Base-by-base conservation (phyloP, 306 rosid genomes). In the Alnus rubra region DNA sequence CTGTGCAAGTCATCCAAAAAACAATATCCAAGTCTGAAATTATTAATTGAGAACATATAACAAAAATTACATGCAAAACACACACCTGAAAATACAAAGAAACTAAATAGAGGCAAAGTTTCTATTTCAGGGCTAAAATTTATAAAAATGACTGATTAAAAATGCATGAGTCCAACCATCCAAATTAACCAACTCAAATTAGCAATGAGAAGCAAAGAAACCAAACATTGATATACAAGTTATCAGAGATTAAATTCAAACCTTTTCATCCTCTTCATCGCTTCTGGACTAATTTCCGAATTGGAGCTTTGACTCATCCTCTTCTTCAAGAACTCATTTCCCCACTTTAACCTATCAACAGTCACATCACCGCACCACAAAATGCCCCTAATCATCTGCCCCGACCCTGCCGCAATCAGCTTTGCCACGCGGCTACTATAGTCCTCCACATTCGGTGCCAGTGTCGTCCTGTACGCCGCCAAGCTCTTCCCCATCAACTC, bases 361-460 rank as follows among this genome's bases (percentile, higher is more conserved):
- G 97, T 90, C 7, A 92, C 92, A 80, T 94, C 97, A 5, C 97
- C 98, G 55, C 90, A 92, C 93, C 94, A 94, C 70, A 94, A 35
- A 31, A 94, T 92, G 35, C 98, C 98, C 68, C 92, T 76, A 1
- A 94, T 80, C 65, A 94, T 54, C 51, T 89, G 98, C 33, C 97
- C 98, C 1, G 97, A 94, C 11, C 98, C 98, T 0, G 94, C 82
- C 4, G 97, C 98, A 6, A 94, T 92, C 89, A 89, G 63, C 91
- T 83, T 82, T 0, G 94, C 96, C 9, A 86, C 86, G 3, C 77
- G 7, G 0, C 92, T 64, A 1, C 89, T 88, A 44, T 94, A 94
- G 83, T 94, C 98, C 53, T 94, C 97, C 5, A 94, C 98, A 72
- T 94, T 94, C 0, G 98, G 97, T 0, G 98, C 98, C 89, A 94